Evolutionary conservation across 192 early-diverging fungal species (phyloP).

Genomic region (Coemansia sp.): DNA sequence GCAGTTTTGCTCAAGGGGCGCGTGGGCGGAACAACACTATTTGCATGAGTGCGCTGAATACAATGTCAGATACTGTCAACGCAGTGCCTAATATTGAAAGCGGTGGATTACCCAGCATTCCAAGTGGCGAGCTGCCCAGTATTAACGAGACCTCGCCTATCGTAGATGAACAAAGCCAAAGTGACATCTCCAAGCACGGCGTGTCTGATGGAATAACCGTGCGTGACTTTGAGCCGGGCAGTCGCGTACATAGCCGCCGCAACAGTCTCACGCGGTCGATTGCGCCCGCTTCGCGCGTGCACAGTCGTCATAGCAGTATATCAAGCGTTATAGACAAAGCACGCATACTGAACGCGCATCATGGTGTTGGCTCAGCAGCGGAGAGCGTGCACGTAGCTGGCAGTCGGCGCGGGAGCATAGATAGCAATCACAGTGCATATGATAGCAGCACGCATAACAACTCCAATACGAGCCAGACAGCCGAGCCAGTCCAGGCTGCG

Average conservation of each 20-base stretch:
- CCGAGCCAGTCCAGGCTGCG: constrained; percentile 27
- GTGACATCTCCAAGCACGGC: not conserved
- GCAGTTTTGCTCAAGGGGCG: not conserved
- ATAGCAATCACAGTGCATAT: constrained; percentile 29
- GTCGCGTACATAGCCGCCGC: constrained; percentile 26
- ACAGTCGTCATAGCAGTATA: constrained; percentile 44
- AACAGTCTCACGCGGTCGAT: constrained; percentile 20
- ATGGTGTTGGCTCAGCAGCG: not conserved
- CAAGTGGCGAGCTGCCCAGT: constrained; percentile 1
- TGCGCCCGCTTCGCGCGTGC: constrained; percentile 20
- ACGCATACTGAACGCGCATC: not conserved
- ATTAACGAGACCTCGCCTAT: constrained; percentile 14
- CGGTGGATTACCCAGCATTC: constrained; percentile 1
- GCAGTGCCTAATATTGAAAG: not conserved
- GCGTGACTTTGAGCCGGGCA: constrained; percentile 2
- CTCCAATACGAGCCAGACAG: constrained; percentile 18
- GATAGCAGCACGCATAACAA: constrained; percentile 30
- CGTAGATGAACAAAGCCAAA: not conserved
- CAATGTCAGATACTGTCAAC: constrained; percentile 18
- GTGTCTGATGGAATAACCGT: not conserved
- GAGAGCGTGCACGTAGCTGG: not conserved
- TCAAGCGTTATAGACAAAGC: constrained; percentile 14
- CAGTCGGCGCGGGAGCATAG: constrained; percentile 33
- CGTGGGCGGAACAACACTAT: constrained; percentile 31
- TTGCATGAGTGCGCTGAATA: constrained; percentile 21